Evolutionary conservation across 345 rosid genomes (phyloP).

Genomic region (Sapria himalayana): DNA sequence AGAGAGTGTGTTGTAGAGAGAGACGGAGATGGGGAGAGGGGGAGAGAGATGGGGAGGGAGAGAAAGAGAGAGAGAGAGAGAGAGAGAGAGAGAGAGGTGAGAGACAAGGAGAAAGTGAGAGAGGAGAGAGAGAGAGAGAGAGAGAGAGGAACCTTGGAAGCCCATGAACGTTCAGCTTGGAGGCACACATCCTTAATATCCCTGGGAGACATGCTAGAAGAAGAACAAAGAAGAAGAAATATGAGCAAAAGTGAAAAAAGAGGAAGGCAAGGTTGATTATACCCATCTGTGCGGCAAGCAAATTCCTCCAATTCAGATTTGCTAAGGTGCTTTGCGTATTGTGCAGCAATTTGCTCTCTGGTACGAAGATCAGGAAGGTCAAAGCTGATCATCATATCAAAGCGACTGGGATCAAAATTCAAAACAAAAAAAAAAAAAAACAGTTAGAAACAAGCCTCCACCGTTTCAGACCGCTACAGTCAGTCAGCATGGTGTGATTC

Average conservation of each 20-base stretch:
- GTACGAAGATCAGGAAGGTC: conserved; percentile 51
- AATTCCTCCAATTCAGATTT: conserved; percentile 48
- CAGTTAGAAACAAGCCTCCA: conserved; percentile 1
- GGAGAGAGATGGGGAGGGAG: too few species aligned
- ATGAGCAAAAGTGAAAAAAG: not conserved
- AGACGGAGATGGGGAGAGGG: too few species aligned
- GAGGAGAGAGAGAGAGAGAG: not conserved
- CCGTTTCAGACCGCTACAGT: too few species aligned
- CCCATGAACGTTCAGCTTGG: conserved; percentile 90
- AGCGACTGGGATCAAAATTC: conserved; percentile 50
- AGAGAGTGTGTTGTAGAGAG: too few species aligned
- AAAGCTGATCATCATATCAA: conserved; percentile 67
- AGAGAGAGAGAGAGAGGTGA: not conserved
- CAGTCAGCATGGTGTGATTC: too few species aligned
- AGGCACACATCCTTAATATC: conserved; percentile 75
- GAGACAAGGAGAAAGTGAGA: not conserved
- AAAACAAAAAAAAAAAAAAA: not conserved
- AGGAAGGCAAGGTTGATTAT: conserved; percentile 4
- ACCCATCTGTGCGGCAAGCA: conserved; percentile 45
- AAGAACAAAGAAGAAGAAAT: conserved; percentile 2
- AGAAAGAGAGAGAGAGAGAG: too few species aligned
- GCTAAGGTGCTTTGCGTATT: conserved; percentile 68
- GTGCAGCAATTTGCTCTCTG: conserved; percentile 52
- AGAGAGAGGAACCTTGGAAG: conserved; percentile 76
- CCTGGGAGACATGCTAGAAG: conserved; percentile 73